Conservation (phyloP, 2,329 filamentous ascomycete species). For the Cytospora leucostoma region DNA sequence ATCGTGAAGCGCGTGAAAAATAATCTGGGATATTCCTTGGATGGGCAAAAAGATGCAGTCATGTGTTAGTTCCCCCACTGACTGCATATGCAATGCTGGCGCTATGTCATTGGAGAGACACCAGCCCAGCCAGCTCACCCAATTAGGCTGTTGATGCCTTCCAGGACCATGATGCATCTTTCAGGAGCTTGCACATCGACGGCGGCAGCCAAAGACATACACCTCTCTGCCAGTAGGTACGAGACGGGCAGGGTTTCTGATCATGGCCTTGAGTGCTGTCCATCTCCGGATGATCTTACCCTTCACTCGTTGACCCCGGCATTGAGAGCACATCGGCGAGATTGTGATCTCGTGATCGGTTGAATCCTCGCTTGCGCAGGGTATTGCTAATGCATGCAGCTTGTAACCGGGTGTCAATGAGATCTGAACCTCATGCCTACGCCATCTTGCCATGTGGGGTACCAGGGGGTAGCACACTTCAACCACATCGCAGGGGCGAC, state of each 20-base stretch:
- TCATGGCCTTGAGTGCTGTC: neutral
- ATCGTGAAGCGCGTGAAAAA: neutral
- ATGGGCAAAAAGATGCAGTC: neutral
- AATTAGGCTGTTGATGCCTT: neutral
- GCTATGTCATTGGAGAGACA: neutral
- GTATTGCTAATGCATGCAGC: neutral
- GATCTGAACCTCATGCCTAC: neutral
- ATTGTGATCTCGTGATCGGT: neutral
- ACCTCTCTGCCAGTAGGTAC: neutral
- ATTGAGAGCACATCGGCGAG: neutral
- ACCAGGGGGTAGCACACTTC: neutral
- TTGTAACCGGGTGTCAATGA: constrained; percentile 3
- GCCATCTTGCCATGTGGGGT: neutral
- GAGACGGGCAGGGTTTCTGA: neutral
- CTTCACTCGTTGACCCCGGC: neutral
- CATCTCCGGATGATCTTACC: neutral
- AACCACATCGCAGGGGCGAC: neutral
- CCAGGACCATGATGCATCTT: neutral
- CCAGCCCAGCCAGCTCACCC: neutral
- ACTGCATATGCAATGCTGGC: neutral
- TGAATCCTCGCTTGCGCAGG: neutral
- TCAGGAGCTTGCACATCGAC: neutral
- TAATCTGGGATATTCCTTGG: neutral
- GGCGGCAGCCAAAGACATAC: neutral
- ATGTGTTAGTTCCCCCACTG: neutral